Evolutionary conservation across 2,329 filamentous ascomycete genomes (phyloP).

Genomic region (Sphaceloma murrayae): DNA sequence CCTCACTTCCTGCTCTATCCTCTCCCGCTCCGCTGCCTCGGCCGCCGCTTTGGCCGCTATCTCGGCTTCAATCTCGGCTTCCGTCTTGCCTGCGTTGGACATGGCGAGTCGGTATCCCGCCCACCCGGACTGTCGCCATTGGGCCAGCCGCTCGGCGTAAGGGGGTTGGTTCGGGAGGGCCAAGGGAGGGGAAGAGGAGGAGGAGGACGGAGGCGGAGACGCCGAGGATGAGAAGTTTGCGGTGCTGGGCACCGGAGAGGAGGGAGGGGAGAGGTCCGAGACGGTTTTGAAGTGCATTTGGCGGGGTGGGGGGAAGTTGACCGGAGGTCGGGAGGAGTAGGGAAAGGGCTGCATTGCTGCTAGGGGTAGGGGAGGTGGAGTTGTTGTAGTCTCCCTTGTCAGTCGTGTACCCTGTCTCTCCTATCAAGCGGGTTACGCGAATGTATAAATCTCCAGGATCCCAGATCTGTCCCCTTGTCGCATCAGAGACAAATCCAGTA

Average conservation of each 20-base stretch:
- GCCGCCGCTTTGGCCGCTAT: neutral
- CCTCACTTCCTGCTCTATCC: neutral
- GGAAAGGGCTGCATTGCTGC: conserved; percentile 1
- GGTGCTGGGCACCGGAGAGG: neutral
- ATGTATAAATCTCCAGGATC: too few relatives aligned
- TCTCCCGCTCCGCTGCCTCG: neutral
- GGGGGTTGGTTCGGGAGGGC: neutral
- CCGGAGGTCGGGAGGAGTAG: neutral
- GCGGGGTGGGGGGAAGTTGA: conserved; percentile 6
- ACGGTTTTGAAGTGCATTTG: neutral
- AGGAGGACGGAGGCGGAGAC: neutral
- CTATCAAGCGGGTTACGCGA: too few relatives aligned
- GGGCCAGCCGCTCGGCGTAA: neutral
- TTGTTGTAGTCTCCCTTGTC: too few relatives aligned
- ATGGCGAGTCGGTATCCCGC: neutral
- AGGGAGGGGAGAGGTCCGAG: conserved; percentile 5
- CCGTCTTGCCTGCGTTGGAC: conserved; percentile 7
- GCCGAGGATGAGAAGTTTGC: neutral
- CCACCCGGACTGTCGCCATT: conserved; percentile 7
- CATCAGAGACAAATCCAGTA: too few relatives aligned
- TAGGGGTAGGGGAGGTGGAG: neutral
- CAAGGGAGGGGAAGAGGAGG: neutral
- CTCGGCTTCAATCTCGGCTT: neutral
- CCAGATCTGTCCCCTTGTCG: too few relatives aligned
- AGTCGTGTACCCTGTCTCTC: too few relatives aligned